Evolutionary conservation across 495 filamentous ascomycete species (phyloP), one percentile per base, ranked within the genome.

Genomic region (Aspergillus conjunctus): DNA sequence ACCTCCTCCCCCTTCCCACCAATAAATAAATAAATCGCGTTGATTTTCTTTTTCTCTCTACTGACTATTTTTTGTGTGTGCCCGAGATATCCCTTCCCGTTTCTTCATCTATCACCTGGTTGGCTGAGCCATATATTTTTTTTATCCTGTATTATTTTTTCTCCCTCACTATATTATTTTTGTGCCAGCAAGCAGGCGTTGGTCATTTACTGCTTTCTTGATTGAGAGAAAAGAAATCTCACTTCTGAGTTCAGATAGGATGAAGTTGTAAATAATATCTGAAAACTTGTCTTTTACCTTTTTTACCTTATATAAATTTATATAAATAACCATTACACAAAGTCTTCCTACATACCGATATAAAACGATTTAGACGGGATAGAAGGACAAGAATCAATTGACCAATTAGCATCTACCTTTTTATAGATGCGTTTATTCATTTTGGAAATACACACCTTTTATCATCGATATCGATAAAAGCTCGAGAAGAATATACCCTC

Each of bases 1-100:
- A 56, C 45, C 15, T 46, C 54, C 22, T 12, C 45, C 15, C 26
- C 46, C 22, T 12, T 26, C 44, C 21, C 18, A 46, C 43, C 34
- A 37, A 20, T 49, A 57, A 33, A 20, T 49, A 57, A 33, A 46
- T 37, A 11, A 20, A 12, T 18, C 21, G 41, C 18, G 46, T 55
- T 49, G 21, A 32, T 49, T 53, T 61, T 60, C 45, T 62, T 9
- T 52, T 48, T 46, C 49, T 54, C 64, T 44, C 33, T 59, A 2
- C 2, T 26, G 2, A 26, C 5, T 26, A 26, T 26, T 26, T 26
- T 26, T 26, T 26, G 26, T 26, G 26, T 26, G 26, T 26, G 14
- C 48, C 51, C 51, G 32, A 54, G 64, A 69, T 69, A 69, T 69
- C 64, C 67, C 66, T 59, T 65, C 53, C 59, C 60, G 51, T 64